Conservation (phyloP, 78 protist species). For the Dictyostelium brefeldianum region DNA sequence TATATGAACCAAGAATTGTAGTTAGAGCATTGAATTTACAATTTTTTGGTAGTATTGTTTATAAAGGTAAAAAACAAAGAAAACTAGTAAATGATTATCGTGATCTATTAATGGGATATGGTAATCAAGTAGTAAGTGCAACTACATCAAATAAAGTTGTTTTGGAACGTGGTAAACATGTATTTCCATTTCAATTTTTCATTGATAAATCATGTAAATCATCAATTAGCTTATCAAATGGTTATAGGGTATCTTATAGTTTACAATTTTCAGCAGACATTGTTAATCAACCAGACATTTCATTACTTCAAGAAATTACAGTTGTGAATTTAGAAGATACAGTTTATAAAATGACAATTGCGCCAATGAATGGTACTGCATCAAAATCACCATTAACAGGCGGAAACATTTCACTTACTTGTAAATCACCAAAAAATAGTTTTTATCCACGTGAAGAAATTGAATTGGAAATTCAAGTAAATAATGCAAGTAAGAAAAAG, state of each 20-base stretch:
- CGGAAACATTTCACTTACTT: background rate
- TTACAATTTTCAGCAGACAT: slow-evolving; percentile 10
- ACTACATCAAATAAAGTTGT: background rate
- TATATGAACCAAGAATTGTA: slow-evolving; percentile 6
- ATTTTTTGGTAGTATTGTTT: background rate
- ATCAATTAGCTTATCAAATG: background rate
- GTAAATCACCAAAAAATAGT: slow-evolving; percentile 3
- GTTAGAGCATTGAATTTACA: slow-evolving; percentile 14
- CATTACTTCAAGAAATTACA: background rate
- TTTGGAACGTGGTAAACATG: slow-evolving; percentile 29
- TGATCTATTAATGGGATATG: slow-evolving; percentile 12
- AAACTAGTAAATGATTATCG: slow-evolving; percentile 11
- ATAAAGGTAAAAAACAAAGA: slow-evolving; percentile 1
- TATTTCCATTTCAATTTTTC: slow-evolving; percentile 52
- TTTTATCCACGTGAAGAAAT: slow-evolving; percentile 40
- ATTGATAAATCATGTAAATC: slow-evolving; percentile 34
- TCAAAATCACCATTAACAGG: slow-evolving; percentile 59
- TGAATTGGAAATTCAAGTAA: slow-evolving; percentile 9
- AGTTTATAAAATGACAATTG: background rate
- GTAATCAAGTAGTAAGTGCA: background rate
- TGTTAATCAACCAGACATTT: slow-evolving; percentile 33
- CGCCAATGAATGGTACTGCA: slow-evolving; percentile 12
- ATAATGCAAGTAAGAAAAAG: slow-evolving; percentile 24
- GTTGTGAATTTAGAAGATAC: slow-evolving; percentile 61
- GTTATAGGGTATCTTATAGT: background rate